These are phyloP conservation scores for Orbilia quercus DNA, from an alignment of 2,329 filamentous ascomycete species.

Conservation along the genomic window DNA sequence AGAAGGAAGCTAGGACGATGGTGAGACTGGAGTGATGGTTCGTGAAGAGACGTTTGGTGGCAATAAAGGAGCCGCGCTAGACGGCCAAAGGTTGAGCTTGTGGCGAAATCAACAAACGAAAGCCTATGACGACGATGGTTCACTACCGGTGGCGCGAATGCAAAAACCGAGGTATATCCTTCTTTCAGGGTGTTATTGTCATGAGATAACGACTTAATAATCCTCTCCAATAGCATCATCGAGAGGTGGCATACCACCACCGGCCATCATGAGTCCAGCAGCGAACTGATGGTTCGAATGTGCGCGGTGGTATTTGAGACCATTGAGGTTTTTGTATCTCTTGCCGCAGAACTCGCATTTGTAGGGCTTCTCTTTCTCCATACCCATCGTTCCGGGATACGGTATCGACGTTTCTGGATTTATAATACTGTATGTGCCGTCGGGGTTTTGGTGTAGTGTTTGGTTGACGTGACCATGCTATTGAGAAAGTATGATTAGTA, in stretches of 20 bases:
- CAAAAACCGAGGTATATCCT: constrained; percentile 4
- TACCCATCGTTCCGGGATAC: constrained; percentile 95
- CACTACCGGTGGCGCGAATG: constrained; percentile 13
- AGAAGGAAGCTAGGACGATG: constrained; percentile 30
- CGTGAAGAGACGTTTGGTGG: constrained; percentile 15
- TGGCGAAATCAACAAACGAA: constrained; percentile 29
- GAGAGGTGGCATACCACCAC: constrained; percentile 43
- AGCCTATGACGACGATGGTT: constrained; percentile 20
- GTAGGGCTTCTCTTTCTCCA: constrained; percentile 99
- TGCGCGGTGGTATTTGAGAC: constrained; percentile 82
- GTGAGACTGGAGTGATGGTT: constrained; percentile 19
- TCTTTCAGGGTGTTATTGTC: neutral
- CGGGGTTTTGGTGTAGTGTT: constrained; percentile 93
- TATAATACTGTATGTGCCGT: constrained; percentile 97
- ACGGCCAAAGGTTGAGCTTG: constrained; percentile 19
- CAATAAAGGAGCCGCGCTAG: constrained; percentile 20
- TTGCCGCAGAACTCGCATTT: constrained; percentile 97
- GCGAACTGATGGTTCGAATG: constrained; percentile 63
- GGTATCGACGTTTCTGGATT: constrained; percentile 94
- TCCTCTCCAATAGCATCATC: constrained; percentile 54
- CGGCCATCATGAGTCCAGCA: constrained; percentile 55
- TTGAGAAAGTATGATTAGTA: constrained; percentile 55
- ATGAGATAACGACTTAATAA: constrained; percentile 16
- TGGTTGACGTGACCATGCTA: constrained; percentile 93
- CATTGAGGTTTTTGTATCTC: constrained; percentile 98